Evolutionary conservation across 2,329 filamentous ascomycete species (phyloP).

Genomic region (Blastomyces emzantsi): DNA sequence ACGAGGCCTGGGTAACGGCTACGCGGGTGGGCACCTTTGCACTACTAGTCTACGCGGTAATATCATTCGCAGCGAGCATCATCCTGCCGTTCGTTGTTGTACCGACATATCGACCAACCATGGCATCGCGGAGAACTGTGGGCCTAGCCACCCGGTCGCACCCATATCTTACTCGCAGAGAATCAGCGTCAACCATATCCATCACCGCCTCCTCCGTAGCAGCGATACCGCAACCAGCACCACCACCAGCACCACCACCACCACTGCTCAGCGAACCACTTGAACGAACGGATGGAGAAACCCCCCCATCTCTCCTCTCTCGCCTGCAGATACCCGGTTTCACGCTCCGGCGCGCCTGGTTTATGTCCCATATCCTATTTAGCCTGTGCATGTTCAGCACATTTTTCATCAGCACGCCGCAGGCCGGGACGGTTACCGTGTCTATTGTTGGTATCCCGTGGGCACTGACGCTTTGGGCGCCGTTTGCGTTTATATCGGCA

Average conservation of each 20-base stretch:
- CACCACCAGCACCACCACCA: neutral
- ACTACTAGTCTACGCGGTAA: conserved; percentile 76
- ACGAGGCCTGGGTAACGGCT: conserved; percentile 70
- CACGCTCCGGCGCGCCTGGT: conserved; percentile 81
- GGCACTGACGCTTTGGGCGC: conserved; percentile 89
- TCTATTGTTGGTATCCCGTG: conserved; percentile 80
- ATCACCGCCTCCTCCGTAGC: conserved; percentile 27
- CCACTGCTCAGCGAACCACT: neutral
- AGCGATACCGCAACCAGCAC: conserved; percentile 16
- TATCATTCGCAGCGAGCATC: conserved; percentile 72
- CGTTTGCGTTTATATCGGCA: conserved; percentile 87
- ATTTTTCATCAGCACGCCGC: conserved; percentile 63
- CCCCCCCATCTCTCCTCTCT: conserved; percentile 40
- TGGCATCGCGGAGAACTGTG: conserved; percentile 9
- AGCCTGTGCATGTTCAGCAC: conserved; percentile 73
- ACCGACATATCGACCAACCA: conserved; percentile 54
- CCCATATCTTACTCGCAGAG: conserved; percentile 20
- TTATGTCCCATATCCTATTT: conserved; percentile 77
- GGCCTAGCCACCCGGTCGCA: conserved; percentile 15
- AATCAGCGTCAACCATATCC: conserved; percentile 28
- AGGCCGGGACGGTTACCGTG: conserved; percentile 65
- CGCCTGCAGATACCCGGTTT: conserved; percentile 68
- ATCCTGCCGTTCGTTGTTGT: conserved; percentile 78
- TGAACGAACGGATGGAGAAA: conserved; percentile 14
- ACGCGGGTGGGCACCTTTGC: conserved; percentile 85